phyloP scores from a whole-genome alignment of 2,329 filamentous ascomycete genomes.

The Arachnopeziza araneosa region DNA sequence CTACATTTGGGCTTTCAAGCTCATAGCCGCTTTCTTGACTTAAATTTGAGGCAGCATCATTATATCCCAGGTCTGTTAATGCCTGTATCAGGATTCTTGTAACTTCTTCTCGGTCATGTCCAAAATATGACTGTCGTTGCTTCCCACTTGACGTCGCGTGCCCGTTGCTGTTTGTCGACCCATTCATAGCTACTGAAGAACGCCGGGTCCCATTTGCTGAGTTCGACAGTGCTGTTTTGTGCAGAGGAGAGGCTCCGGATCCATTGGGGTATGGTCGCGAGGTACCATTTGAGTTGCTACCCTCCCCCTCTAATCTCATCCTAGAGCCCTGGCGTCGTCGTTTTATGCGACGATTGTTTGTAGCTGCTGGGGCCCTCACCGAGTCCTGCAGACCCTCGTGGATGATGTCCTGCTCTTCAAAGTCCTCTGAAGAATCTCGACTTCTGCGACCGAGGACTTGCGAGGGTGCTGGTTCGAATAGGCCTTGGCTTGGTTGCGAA shows the following conservation, averaged over 20 bases:
- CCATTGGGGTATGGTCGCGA: conserved; percentile 53
- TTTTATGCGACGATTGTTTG: conserved; percentile 45
- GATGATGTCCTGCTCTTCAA: conserved; percentile 33
- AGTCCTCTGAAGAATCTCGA: conserved; percentile 37
- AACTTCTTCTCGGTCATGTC: conserved; percentile 88
- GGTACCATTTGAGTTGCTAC: conserved; percentile 48
- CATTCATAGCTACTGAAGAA: conserved; percentile 45
- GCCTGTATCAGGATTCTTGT: conserved; percentile 90
- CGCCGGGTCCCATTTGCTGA: conserved; percentile 45
- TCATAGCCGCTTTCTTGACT: conserved; percentile 80
- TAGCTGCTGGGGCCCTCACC: conserved; percentile 11
- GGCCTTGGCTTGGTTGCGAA: neutral
- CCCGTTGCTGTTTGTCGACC: conserved; percentile 38
- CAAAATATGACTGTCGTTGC: conserved; percentile 53
- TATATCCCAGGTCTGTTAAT: conserved; percentile 81
- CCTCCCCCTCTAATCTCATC: conserved; percentile 59
- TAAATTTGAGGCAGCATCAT: conserved; percentile 66
- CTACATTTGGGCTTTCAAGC: conserved; percentile 78
- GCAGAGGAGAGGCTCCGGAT: conserved; percentile 37
- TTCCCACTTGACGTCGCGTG: conserved; percentile 18
- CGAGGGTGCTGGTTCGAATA: conserved; percentile 2
- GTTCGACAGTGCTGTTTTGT: conserved; percentile 36
- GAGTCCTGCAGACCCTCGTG: conserved; percentile 24
- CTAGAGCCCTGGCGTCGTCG: conserved; percentile 49
- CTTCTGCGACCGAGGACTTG: conserved; percentile 52